Evolutionary conservation across 2,329 filamentous ascomycete genomes (phyloP).

Genomic region (Aspergillus viridinutans): DNA sequence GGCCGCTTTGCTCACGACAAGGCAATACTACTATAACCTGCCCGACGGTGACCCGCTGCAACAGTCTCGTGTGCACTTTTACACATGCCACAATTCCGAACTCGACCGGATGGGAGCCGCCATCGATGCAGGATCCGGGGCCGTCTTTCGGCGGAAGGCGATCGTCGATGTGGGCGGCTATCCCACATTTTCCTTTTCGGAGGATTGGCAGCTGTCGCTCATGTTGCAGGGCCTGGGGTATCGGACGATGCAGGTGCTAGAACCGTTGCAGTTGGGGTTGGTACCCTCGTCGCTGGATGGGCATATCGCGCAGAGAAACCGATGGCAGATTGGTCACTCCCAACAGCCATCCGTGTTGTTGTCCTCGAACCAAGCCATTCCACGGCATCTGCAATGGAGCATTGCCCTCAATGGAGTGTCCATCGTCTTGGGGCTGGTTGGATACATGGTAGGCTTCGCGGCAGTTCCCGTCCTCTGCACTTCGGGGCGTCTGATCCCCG

Average conservation of each 20-base stretch:
- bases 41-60: constrained; percentile 28
- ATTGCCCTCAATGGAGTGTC: constrained; percentile 19
- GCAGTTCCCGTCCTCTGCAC: constrained; percentile 18
- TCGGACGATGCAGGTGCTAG: constrained; percentile 26
- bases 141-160: constrained; percentile 28
- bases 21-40: constrained; percentile 34
- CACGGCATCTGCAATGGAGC: constrained; percentile 11
- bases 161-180: constrained; percentile 30
- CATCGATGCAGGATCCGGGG: constrained; percentile 33
- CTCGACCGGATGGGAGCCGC: constrained; percentile 25
- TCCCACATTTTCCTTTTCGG: constrained; percentile 32
- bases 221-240: constrained; percentile 28
- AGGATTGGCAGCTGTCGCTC: constrained; percentile 33
- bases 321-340: constrained; percentile 36
- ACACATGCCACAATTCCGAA: constrained; percentile 29
- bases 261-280: constrained; percentile 30
- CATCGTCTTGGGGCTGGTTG: constrained; percentile 18
- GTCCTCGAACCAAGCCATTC: constrained; percentile 7
- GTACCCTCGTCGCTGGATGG: constrained; percentile 34
- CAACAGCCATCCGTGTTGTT: constrained; percentile 20
- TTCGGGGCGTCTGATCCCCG: constrained; percentile 13
- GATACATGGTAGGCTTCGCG: constrained; percentile 14
- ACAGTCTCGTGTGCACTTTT: constrained; percentile 29
- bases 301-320: constrained; percentile 31
- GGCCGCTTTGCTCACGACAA: constrained; percentile 29